phyloP scores from a whole-genome alignment of 2,329 filamentous ascomycete genomes.

The Thielaviopsis ethacetica region DNA sequence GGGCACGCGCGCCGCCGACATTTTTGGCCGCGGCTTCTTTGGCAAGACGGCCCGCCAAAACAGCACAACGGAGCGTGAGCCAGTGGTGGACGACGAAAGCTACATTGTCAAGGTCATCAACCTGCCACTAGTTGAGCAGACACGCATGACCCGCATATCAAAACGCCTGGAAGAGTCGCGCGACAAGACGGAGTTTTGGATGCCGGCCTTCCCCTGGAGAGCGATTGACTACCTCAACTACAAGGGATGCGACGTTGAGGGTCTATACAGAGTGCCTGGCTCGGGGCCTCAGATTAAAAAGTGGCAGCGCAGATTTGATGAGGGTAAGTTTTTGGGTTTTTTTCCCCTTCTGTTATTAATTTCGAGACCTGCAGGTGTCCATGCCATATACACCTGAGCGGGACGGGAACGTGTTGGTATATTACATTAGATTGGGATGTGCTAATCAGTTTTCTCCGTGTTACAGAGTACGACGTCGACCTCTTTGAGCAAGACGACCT shows the following conservation, averaged over 20 bases:
- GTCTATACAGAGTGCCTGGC: constrained; percentile 80
- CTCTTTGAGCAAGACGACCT: constrained; percentile 75
- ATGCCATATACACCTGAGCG: too few species aligned
- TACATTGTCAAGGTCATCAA: constrained; percentile 79
- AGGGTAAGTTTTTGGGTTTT: constrained; percentile 34
- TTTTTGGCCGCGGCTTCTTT: constrained; percentile 69
- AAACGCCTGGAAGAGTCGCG: constrained; percentile 73
- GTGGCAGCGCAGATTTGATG: constrained; percentile 84
- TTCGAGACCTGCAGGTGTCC: too few species aligned
- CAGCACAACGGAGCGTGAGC: constrained; percentile 49
- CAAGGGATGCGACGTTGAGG: constrained; percentile 85
- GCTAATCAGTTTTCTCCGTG: not conserved
- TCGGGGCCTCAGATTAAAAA: constrained; percentile 82
- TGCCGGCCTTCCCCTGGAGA: constrained; percentile 88
- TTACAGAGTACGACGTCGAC: constrained; percentile 66
- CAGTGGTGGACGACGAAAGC: constrained; percentile 58
- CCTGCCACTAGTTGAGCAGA: constrained; percentile 71
- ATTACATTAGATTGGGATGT: not conserved
- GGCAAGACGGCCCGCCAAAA: constrained; percentile 61
- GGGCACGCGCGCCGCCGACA: constrained; percentile 59
- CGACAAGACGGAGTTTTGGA: constrained; percentile 98
- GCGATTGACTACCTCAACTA: constrained; percentile 95
- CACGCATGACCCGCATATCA: constrained; percentile 78
- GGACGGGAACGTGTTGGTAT: too few species aligned
- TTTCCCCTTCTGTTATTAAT: too few species aligned